phyloP scores from a whole-genome alignment of 1,284 basidiomycete species.

The Stygiomarasmius scandens region DNA sequence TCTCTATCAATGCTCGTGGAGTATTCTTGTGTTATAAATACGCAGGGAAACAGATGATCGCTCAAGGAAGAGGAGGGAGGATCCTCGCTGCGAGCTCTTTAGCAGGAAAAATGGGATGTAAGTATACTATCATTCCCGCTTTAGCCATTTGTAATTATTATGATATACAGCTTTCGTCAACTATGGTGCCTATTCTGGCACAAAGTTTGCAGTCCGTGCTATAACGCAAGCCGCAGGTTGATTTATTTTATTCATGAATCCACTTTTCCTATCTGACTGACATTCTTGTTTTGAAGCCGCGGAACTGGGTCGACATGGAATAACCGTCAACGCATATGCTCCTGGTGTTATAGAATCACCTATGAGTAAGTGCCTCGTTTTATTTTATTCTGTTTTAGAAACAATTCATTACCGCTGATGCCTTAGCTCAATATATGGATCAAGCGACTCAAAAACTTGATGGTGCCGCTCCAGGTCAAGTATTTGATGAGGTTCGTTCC shows the following conservation, averaged over 20 bases:
- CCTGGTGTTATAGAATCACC: slow-evolving; percentile 20
- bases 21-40: slow-evolving; percentile 7
- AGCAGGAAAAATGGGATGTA: slow-evolving; percentile 1
- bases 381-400: background rate
- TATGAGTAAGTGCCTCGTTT: background rate
- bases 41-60: slow-evolving; percentile 10
- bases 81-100: slow-evolving; percentile 8
- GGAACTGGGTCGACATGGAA: slow-evolving; percentile 34
- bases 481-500: background rate
- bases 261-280: background rate
- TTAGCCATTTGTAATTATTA: background rate
- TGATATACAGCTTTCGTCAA: no score
- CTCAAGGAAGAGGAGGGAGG: slow-evolving; percentile 9
- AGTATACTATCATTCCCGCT: background rate
- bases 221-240: slow-evolving; percentile 20
- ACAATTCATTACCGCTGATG: background rate
- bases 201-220: slow-evolving; percentile 30
- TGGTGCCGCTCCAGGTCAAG: background rate
- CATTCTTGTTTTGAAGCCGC: slow-evolving; percentile 21
- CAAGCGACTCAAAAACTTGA: background rate
- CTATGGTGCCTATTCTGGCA: slow-evolving; percentile 17
- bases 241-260: background rate
- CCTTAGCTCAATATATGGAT: background rate
- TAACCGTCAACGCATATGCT: slow-evolving; percentile 39
- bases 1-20: slow-evolving; percentile 5